Evolutionary conservation across 257 asterid genomes (phyloP).

Genomic region (Nicotiana attenuata): DNA sequence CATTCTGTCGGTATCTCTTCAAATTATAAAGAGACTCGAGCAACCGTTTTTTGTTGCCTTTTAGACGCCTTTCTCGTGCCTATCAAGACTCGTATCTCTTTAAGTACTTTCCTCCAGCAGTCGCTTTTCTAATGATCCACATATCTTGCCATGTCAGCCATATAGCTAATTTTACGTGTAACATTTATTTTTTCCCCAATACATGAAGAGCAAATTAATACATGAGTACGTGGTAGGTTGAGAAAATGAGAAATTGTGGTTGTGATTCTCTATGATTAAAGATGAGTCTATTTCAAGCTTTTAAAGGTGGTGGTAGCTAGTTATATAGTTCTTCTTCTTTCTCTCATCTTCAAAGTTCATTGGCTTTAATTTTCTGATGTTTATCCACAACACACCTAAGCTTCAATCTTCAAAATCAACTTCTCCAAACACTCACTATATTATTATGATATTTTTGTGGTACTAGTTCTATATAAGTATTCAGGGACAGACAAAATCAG

Average conservation of each 20-base stretch:
- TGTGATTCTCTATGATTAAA: slow-evolving; percentile 18
- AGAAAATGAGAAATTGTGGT: slow-evolving; percentile 17
- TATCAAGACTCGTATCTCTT: too few species aligned
- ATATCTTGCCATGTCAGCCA: too few species aligned
- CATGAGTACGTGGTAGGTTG: neutral
- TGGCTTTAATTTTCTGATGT: neutral
- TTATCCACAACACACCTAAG: neutral
- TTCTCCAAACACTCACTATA: neutral
- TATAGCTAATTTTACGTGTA: too few species aligned
- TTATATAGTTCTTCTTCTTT: neutral
- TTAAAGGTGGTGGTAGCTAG: neutral
- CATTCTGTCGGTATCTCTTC: too few species aligned
- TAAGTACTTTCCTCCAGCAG: too few species aligned
- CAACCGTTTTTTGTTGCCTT: too few species aligned
- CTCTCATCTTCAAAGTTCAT: neutral
- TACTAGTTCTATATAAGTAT: neutral
- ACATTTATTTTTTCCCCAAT: too few species aligned
- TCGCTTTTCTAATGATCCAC: too few species aligned
- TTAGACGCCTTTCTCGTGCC: too few species aligned
- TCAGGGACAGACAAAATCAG: too few species aligned
- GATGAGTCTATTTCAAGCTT: slow-evolving; percentile 18
- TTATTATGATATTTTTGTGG: neutral
- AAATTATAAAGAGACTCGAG: too few species aligned
- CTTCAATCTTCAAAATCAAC: neutral
- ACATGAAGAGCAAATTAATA: neutral